Evolutionary conservation across 208 protist species (phyloP).

Genomic region (Leishmania major): DNA sequence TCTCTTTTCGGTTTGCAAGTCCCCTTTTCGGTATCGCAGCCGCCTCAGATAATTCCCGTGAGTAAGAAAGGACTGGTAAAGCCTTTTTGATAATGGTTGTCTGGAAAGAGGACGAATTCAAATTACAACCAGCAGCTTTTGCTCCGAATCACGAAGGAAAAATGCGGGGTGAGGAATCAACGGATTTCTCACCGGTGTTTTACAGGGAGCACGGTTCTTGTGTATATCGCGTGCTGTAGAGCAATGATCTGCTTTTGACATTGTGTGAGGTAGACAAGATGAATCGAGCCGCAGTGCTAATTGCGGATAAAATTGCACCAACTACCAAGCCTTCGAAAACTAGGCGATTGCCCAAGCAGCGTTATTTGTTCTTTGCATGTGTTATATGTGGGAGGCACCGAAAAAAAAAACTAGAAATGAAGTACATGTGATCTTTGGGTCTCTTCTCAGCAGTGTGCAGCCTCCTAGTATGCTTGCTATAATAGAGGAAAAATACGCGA

Average conservation of each 20-base stretch:
- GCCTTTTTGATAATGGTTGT: not conserved
- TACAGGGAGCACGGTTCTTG: not conserved
- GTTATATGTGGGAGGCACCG: not conserved
- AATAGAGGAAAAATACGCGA: not conserved
- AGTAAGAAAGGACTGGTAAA: not conserved
- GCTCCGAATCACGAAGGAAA: not conserved
- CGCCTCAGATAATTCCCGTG: not conserved
- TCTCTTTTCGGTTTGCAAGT: not conserved
- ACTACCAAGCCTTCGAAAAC: not conserved
- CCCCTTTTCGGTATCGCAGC: not conserved
- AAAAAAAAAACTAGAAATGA: not conserved
- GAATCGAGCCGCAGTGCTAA: not conserved
- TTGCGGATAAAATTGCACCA: not conserved
- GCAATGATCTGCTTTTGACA: not conserved
- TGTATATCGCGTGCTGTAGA: not conserved
- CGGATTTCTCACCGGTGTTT: not conserved
- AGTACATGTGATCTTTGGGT: not conserved
- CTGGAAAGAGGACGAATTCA: not conserved
- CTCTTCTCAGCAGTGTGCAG: not conserved
- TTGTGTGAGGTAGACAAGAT: not conserved
- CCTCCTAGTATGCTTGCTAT: not conserved
- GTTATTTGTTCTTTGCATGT: not conserved
- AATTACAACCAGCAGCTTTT: not conserved
- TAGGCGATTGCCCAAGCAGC: too few relatives aligned
- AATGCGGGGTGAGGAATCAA: too few relatives aligned